phyloP scores from a whole-genome alignment of 345 rosid genomes.

The Eutrema heterophyllum region DNA sequence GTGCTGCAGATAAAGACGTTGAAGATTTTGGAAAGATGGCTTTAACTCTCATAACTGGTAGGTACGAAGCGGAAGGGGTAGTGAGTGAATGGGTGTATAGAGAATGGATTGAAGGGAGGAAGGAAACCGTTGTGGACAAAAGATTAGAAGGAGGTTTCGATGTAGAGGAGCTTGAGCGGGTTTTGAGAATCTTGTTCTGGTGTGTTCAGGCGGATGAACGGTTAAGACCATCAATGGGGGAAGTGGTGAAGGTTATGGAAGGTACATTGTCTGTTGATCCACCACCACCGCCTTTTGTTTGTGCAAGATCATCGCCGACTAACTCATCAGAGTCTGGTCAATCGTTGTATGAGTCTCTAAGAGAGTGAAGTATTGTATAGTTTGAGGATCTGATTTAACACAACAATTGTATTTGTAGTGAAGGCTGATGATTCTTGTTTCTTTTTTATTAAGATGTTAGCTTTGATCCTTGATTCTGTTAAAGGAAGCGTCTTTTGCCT shows the following conservation, averaged over 20 bases:
- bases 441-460: neutral
- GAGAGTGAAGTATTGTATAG: constrained; percentile 23
- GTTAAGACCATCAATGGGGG: constrained; percentile 72
- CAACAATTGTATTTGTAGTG: constrained; percentile 24
- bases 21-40: constrained; percentile 64
- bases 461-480: constrained; percentile 11
- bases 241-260: constrained; percentile 77
- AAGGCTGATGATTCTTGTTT: constrained; percentile 25
- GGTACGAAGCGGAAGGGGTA: constrained; percentile 34
- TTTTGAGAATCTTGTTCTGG: constrained; percentile 69
- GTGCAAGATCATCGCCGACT: constrained; percentile 27
- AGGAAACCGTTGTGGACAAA: constrained; percentile 44
- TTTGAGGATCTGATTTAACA: constrained; percentile 26
- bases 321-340: constrained; percentile 35
- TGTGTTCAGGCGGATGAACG: constrained; percentile 63
- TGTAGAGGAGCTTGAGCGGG: constrained; percentile 51
- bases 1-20: constrained; percentile 61
- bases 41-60: constrained; percentile 47
- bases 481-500: neutral
- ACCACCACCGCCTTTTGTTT: constrained; percentile 54
- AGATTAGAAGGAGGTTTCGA: constrained; percentile 41
- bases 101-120: constrained; percentile 52
- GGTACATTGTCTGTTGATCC: constrained; percentile 73
- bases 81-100: constrained; percentile 44
- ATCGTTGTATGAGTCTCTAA: constrained; percentile 12